Evolutionary conservation across 306 rosid genomes (phyloP).

Genomic region (Psophocarpus tetragonolobus): DNA sequence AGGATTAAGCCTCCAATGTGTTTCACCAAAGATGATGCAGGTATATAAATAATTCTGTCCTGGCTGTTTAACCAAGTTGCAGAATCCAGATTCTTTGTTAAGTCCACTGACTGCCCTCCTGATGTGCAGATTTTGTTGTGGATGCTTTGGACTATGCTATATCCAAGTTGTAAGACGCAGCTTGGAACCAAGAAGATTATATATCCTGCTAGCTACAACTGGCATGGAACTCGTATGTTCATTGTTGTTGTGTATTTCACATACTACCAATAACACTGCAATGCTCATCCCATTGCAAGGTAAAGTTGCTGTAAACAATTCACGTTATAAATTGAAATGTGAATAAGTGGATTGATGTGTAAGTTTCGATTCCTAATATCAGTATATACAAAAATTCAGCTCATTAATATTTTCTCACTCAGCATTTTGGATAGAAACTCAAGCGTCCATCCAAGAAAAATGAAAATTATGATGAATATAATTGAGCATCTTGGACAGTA

Average conservation of each 20-base stretch:
- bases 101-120: background rate
- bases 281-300: background rate
- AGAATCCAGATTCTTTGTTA: background rate
- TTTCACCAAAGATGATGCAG: conserved; percentile 69
- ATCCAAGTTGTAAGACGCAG: conserved; percentile 49
- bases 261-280: background rate
- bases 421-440: conserved; percentile 18
- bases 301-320: background rate
- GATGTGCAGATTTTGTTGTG: conserved; percentile 67
- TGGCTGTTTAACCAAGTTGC: background rate
- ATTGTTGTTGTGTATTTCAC: background rate
- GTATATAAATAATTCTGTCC: conserved; percentile 33
- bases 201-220: background rate
- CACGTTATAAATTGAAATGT: background rate
- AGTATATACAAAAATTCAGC: background rate
- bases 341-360: background rate
- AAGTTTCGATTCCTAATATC: background rate
- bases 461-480: background rate
- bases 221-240: background rate
- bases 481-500: background rate
- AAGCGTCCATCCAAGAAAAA: background rate
- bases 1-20: conserved; percentile 78
- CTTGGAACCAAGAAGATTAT: conserved; percentile 3
- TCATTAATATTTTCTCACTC: background rate
- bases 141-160: conserved; percentile 67